phyloP scores from a whole-genome alignment of 305 asterid species.

The Fraxinus floribunda region DNA sequence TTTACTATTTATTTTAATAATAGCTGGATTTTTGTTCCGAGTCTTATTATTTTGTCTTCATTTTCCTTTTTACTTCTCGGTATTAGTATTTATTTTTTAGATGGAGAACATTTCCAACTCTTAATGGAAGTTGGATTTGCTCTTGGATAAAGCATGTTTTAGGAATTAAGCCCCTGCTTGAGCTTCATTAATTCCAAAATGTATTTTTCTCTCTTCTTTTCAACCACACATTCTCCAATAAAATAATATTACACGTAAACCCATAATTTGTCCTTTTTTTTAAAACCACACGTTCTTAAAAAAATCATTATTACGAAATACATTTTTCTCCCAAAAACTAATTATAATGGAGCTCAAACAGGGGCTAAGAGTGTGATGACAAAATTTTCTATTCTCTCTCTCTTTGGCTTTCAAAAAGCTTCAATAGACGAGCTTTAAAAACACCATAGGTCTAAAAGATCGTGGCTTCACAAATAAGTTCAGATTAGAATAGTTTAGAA shows the following conservation, averaged over 20 bases:
- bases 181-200: too few species aligned
- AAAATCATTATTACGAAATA: too few species aligned
- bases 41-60: neutral
- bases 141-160: neutral
- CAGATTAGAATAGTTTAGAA: neutral
- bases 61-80: neutral
- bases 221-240: too few species aligned
- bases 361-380: neutral
- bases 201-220: too few species aligned
- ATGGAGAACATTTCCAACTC: neutral
- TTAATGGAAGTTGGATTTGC: neutral
- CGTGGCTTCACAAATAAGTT: neutral
- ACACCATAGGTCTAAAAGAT: neutral
- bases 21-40: neutral
- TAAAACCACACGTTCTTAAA: too few species aligned
- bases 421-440: neutral
- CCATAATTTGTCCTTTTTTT: too few species aligned
- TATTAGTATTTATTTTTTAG: too few species aligned
- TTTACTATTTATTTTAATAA: neutral
- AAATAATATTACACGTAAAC: too few species aligned
- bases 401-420: neutral
- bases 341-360: too few species aligned
- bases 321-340: too few species aligned
- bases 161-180: neutral
- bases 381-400: neutral